Base-by-base conservation (phyloP, 1,284 basidiomycete species). In the Peniophora sp. region DNA sequence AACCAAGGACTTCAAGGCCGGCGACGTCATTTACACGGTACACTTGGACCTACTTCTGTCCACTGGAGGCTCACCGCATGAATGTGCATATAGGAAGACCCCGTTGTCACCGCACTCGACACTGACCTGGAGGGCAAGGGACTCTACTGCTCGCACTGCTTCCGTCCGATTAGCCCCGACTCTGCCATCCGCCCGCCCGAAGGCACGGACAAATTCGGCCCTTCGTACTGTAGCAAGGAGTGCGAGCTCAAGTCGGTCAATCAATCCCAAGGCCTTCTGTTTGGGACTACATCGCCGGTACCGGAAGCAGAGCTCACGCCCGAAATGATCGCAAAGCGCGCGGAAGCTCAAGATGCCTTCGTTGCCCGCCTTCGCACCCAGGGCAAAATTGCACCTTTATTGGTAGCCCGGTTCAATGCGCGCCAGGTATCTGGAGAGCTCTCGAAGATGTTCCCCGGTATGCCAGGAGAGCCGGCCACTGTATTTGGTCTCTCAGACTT, bases 1-100 rank as follows among this genome's bases (percentile, higher is more conserved):
- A n/a, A 74, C 69, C 51, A 81, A 83, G 62, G 83, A 88, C 59
- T 74, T 90, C 53, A 68, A 73, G 51, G 73, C 74, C 10, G 88
- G 86, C 45, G 85, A 89, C 48, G 66, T 80, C 42, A 87, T 91
- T 48, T 91, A 88, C 69, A 84, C 76, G 74, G 88, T 83, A 57
- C n/a, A n/a, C 20, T 45, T 9, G 20, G 23, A 45, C 17, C 22
- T 24, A 22, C 23, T 9, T 24, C 23, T 45, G 43, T 24, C 32
- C 51, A 35, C 10, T 48, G 34, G 8, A 12, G n/a, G 22, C n/a
- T 47, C 35, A 11, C 27, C 20, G 2, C 18, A 39, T 50, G 15
- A 8, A 32, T 12, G 27, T 12, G 27, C 27, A 32, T 32, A 14
- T 34, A 91, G 88, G 88, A 91, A 70, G 69, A 74, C 54, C 83